Evolutionary conservation across 1,139 yeast genomes (phyloP), one percentile per base, ranked within the genome.

Genomic region (Meyerozyma smithsonii): DNA sequence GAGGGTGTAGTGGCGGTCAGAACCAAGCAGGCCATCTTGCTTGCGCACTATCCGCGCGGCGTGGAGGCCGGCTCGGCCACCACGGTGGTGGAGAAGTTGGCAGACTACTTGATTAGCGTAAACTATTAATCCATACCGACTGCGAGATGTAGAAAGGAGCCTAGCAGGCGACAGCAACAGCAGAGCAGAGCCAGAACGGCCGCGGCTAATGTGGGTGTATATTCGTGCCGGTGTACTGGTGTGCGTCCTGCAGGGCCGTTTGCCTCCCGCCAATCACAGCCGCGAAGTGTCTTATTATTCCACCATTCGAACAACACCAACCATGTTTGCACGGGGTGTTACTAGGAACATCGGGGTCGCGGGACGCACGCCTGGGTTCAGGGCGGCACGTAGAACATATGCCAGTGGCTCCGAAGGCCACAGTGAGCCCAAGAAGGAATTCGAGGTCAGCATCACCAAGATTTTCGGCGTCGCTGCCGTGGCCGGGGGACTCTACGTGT

Each of bases 61-160:
- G 82, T 87, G 39, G 94, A 83, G 60, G 89, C 97, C 24, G 96
- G 96, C 51, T 96, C 87, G 58, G 98, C 98, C 42, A 85, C 97
- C 46, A 79, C 85, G 54, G 84, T 89, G 48, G 96, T 90, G 42
- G 98, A 92, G 64, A 90, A 88, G 60, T 77, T 92, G 68, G 97
- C 96, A 35, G 97, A 90, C 61, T 90, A 92, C 61, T 77, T 92
- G 67, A 88, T 90, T 58, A 70, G 89, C 55, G 92, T 84, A 43
- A 87, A 88, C 44, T 90, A 86, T 64, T 90, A 74, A 44, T n/a
- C n/a, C n/a, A n/a, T n/a, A n/a, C n/a, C n/a, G n/a, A n/a, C n/a
- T n/a, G n/a, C n/a, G n/a, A n/a, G n/a, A n/a, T 23, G 18, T 28
- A 25, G 17, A 12, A 4, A 21, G 28, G 14, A 12, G 3, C 8